Percentiles rank a stretch among this genome's conserved stretches.
Conservation (phyloP, 2,329 filamentous ascomycete species). For the Colletotrichum sp. region DNA sequence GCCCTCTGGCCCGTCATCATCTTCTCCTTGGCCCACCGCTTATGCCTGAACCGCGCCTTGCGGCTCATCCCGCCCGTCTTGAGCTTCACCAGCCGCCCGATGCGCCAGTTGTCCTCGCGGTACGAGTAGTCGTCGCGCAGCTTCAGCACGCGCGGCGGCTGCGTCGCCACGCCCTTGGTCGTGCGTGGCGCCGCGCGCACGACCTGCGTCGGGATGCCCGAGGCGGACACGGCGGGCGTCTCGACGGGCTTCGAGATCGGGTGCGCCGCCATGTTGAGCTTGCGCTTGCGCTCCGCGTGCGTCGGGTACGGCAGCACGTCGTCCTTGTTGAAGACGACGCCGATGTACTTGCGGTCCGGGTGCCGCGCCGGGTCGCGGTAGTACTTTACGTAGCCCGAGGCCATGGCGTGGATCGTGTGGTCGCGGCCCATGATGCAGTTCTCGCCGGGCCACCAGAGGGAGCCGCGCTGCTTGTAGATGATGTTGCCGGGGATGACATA, state of each 20-base stretch:
- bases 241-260: constrained; percentile 44
- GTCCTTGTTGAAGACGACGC: constrained; percentile 83
- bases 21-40: constrained; percentile 46
- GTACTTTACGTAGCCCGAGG: constrained; percentile 93
- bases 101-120: constrained; percentile 64
- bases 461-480: constrained; percentile 95
- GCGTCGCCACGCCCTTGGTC: constrained; percentile 39
- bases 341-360: constrained; percentile 91
- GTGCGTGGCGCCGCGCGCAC: constrained; percentile 36
- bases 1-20: constrained; percentile 44
- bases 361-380: constrained; percentile 87
- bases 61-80: constrained; percentile 41
- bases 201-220: constrained; percentile 54
- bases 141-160: constrained; percentile 50
- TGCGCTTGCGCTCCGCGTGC: constrained; percentile 76
- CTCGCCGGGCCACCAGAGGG: constrained; percentile 92
- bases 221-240: constrained; percentile 49
- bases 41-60: constrained; percentile 52
- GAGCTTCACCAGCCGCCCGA: constrained; percentile 59
- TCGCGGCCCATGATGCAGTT: constrained; percentile 95
- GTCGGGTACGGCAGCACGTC: constrained; percentile 79
- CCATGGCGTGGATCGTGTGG: constrained; percentile 90
- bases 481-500: constrained; percentile 97
- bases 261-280: constrained; percentile 73
- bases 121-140: constrained; percentile 62